Percentiles rank a stretch among this genome's conserved stretches.
phyloP scores from a whole-genome alignment of 331 rosid species.

The Prunus yedoensis region DNA sequence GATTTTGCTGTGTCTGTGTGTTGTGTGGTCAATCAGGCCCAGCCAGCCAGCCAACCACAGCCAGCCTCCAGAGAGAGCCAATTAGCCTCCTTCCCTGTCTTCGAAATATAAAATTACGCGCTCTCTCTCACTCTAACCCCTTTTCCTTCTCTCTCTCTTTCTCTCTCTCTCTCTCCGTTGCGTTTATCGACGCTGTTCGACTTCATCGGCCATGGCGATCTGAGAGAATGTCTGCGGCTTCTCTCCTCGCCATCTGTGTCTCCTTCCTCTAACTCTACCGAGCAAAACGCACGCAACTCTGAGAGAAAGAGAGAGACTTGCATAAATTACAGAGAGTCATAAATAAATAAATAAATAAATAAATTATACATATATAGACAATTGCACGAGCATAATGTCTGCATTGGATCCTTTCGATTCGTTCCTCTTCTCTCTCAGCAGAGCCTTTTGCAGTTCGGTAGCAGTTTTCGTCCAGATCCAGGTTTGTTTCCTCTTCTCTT shows the following conservation, averaged over 20 bases:
- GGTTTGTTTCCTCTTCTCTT: constrained; percentile 34
- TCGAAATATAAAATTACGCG: constrained; percentile 39
- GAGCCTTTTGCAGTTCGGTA: constrained; percentile 38
- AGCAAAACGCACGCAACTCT: not conserved
- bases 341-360: not conserved
- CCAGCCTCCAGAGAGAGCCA: not conserved
- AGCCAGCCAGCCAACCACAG: not conserved
- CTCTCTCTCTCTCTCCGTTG: not conserved
- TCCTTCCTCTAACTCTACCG: not conserved
- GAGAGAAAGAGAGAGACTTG: constrained; percentile 12
- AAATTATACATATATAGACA: not conserved
- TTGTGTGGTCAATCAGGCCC: constrained; percentile 36
- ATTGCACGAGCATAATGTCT: constrained; percentile 34
- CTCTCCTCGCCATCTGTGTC: not conserved
- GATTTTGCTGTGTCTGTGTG: not conserved
- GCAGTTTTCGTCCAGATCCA: constrained; percentile 67
- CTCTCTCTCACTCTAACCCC: constrained; percentile 21
- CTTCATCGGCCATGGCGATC: constrained; percentile 28
- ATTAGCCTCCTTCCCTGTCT: constrained; percentile 7
- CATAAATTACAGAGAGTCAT: not conserved
- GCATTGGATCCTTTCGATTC: constrained; percentile 60
- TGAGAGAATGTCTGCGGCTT: constrained; percentile 20
- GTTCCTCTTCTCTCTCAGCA: constrained; percentile 62
- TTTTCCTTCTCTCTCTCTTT: not conserved
- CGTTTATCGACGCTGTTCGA: not conserved